Conservation (phyloP, 805 yeast species). For the Candida berthetii region DNA sequence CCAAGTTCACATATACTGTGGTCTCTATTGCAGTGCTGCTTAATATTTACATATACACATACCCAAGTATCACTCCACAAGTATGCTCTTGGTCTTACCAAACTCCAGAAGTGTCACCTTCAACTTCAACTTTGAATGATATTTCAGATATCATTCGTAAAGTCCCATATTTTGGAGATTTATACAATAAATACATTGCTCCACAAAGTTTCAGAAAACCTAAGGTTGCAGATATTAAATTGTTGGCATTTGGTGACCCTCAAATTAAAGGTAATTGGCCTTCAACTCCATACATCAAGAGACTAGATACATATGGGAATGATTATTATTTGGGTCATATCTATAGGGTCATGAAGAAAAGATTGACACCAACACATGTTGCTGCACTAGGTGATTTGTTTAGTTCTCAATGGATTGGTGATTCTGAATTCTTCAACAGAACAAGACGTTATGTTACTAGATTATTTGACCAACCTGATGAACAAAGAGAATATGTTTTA, state of each 20-base stretch:
- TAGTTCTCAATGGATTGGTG: conserved; percentile 92
- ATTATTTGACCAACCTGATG: conserved; percentile 52
- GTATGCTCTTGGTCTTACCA: conserved; percentile 55
- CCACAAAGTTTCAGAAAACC: conserved; percentile 9
- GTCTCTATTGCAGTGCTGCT: conserved; percentile 34
- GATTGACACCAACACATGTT: conserved; percentile 72
- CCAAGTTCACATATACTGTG: conserved; percentile 17
- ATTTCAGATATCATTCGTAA: conserved; percentile 6
- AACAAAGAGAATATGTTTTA: conserved; percentile 41
- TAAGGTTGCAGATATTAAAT: conserved; percentile 41
- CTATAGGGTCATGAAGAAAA: conserved; percentile 52
- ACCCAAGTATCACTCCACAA: conserved; percentile 54
- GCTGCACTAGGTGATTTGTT: conserved; percentile 91
- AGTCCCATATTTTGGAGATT: conserved; percentile 16
- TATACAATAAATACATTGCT: conserved; percentile 21
- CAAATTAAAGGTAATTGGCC: conserved; percentile 90
- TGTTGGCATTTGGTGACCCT: conserved; percentile 92
- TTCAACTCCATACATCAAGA: conserved; percentile 59
- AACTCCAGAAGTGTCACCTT: conserved; percentile 13
- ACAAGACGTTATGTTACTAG: conserved; percentile 70
- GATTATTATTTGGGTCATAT: conserved; percentile 87
- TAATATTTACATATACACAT: conserved; percentile 66
- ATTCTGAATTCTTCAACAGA: conserved; percentile 77
- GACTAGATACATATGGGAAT: conserved; percentile 84
- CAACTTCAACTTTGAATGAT: too few species aligned